A percentile compares a stretch with the other conserved stretches of the same genome.
Conservation (phyloP, 202 grass and related monocot genomes). For the Setaria italica region DNA sequence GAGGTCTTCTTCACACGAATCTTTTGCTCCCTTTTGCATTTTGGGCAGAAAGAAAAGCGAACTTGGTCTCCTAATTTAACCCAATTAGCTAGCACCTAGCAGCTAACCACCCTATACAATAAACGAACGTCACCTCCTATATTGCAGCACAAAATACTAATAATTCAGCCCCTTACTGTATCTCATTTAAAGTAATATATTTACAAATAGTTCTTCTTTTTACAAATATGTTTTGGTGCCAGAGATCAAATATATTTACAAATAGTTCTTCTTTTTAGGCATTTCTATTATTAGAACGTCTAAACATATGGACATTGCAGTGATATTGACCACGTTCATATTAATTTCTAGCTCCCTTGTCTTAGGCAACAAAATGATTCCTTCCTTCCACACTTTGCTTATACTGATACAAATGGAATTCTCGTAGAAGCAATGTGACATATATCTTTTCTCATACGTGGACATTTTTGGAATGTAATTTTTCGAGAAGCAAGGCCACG, state of each 20-base stretch:
- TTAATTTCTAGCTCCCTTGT: not conserved
- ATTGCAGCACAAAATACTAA: not conserved
- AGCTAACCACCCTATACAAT: not conserved
- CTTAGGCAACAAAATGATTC: not conserved
- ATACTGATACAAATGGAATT: not conserved
- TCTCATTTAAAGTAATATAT: not conserved
- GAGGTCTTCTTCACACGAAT: slow-evolving; percentile 31
- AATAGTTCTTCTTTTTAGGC: not conserved
- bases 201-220: not conserved
- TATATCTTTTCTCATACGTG: not conserved
- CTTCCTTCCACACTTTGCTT: not conserved
- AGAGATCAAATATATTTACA: no score
- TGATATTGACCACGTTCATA: not conserved
- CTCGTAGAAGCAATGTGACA: not conserved
- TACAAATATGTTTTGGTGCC: no score
- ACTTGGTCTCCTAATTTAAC: not conserved
- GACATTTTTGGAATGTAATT: not conserved
- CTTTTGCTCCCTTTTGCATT: not conserved
- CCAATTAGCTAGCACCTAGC: not conserved
- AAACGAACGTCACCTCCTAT: not conserved
- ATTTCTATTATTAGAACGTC: not conserved
- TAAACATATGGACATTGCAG: not conserved
- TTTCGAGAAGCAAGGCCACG: no score
- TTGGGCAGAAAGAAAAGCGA: slow-evolving; percentile 5
- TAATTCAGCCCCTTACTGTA: not conserved